Conservation (phyloP, 495 filamentous ascomycete species). For the Hypoxylon lienhwacheense region DNA sequence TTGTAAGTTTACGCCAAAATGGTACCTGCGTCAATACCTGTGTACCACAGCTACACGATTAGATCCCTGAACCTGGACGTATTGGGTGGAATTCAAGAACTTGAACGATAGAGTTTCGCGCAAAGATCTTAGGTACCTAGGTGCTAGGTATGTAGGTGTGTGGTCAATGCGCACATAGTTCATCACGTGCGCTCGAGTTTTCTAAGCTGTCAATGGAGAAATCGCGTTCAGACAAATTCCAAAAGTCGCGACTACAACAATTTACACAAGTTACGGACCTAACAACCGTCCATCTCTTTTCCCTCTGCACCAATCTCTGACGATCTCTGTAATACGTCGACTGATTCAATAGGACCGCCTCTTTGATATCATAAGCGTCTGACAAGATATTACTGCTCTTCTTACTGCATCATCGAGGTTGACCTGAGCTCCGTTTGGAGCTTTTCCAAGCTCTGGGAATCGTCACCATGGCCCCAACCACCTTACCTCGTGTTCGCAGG, state of each 20-base stretch:
- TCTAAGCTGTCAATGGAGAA: background rate
- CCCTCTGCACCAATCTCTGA: background rate
- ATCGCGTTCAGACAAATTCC: constrained; percentile 26
- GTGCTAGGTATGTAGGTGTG: background rate
- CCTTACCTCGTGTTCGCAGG: constrained; percentile 39
- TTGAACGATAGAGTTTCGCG: background rate
- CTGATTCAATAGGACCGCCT: background rate
- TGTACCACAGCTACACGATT: too few species aligned
- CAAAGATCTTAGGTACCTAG: background rate
- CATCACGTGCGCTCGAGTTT: constrained; percentile 32
- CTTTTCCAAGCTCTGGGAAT: constrained; percentile 19
- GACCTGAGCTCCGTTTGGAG: constrained; percentile 19
- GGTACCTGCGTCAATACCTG: too few species aligned
- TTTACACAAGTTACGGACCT: too few species aligned
- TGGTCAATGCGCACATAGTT: background rate
- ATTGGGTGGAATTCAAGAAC: background rate
- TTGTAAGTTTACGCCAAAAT: too few species aligned
- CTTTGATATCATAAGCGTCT: background rate
- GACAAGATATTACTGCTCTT: too few species aligned
- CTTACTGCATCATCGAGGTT: too few species aligned
- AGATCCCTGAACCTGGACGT: background rate
- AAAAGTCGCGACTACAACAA: constrained; percentile 21
- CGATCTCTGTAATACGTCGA: too few species aligned
- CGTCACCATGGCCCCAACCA: constrained; percentile 23
- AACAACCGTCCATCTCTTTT: background rate